phyloP scores from a whole-genome alignment of 345 rosid species.

The Lepidium aucheri region DNA sequence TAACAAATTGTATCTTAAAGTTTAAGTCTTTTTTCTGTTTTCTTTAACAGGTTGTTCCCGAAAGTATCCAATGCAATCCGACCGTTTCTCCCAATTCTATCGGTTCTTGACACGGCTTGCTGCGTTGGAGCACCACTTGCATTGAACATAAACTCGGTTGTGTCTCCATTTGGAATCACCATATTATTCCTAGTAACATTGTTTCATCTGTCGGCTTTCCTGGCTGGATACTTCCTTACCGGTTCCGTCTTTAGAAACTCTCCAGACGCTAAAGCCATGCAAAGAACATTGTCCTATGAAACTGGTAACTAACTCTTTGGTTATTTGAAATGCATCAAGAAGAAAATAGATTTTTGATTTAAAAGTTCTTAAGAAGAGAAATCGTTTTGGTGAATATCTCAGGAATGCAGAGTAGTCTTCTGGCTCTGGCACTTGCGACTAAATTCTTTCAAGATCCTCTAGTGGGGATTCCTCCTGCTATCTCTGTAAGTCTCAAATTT shows the following conservation, averaged over 20 bases:
- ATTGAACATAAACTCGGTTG: slow-evolving; percentile 57
- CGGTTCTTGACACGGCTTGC: slow-evolving; percentile 75
- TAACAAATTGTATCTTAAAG: not conserved
- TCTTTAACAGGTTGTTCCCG: slow-evolving; percentile 58
- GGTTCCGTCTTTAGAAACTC: slow-evolving; percentile 47
- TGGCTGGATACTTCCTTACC: slow-evolving; percentile 58
- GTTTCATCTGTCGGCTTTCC: slow-evolving; percentile 72
- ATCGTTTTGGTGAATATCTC: slow-evolving; percentile 2
- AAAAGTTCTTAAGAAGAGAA: not conserved
- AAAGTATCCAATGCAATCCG: slow-evolving; percentile 49
- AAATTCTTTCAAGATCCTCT: slow-evolving; percentile 90
- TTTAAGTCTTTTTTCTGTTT: not conserved
- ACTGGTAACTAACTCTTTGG: slow-evolving; percentile 44
- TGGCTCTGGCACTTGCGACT: slow-evolving; percentile 88
- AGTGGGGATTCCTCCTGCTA: slow-evolving; percentile 88
- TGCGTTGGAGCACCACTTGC: slow-evolving; percentile 95
- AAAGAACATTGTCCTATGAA: slow-evolving; percentile 82
- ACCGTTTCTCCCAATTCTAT: slow-evolving; percentile 64
- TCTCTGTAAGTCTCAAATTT: slow-evolving; percentile 50
- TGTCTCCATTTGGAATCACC: slow-evolving; percentile 68
- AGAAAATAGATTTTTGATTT: not conserved
- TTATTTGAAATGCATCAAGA: not conserved
- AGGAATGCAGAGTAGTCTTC: slow-evolving; percentile 99
- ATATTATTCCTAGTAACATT: slow-evolving; percentile 40
- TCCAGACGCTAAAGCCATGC: slow-evolving; percentile 57